Evolutionary conservation across 2,329 filamentous ascomycete species (phyloP), one percentile per base, ranked within the genome.

Genomic region (Fusarium duplospermum): DNA sequence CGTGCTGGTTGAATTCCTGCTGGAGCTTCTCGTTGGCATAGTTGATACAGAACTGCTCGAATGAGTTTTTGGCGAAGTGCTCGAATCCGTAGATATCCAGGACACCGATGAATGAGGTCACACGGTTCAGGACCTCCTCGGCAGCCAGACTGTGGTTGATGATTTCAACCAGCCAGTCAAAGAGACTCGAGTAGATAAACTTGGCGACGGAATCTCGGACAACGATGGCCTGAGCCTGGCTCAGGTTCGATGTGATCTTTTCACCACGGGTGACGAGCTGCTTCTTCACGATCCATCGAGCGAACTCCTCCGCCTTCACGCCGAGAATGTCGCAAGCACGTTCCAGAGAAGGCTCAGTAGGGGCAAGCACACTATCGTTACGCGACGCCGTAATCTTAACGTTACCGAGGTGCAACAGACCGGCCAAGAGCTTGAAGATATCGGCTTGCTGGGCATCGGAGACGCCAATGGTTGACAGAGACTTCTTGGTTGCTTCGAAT

Each of bases 31-130:
- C 96, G 84, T 99, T 99, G 84, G 96, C 96, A 80, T 99, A 99
- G 85, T 99, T 99, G 89, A 99, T 99, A 85, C 96, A 99, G 84
- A 99, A 99, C 83, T 99, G 96, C 83, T 99, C 96, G 79, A 99
- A 99, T 1, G 96, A 99, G 86, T 99, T 99, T 88, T 98, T 98
- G 72, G 96, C 96, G 80, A 99, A 99, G 84, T 98, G 96, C 83
- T 99, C 96, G 81, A 99, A 99, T 73, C 96, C 96, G 84, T 98
- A 98, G 77, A 99, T 99, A 94, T 99, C 96, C 74, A 99, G 90
- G 57, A 99, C 96, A 83, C 96, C 96, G 79, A 99, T 99, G 83
- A 99, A 99, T 2, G 94, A 96, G 64, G 87, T 90, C 66, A 97
- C 94, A 45, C 94, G 91, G 77, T 89, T 91, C 62, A 98, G 83